Percentiles rank a stretch among this genome's conserved stretches.
Conservation (phyloP, 2,329 filamentous ascomycete species). For the Ceratocystis eucalypticola region DNA sequence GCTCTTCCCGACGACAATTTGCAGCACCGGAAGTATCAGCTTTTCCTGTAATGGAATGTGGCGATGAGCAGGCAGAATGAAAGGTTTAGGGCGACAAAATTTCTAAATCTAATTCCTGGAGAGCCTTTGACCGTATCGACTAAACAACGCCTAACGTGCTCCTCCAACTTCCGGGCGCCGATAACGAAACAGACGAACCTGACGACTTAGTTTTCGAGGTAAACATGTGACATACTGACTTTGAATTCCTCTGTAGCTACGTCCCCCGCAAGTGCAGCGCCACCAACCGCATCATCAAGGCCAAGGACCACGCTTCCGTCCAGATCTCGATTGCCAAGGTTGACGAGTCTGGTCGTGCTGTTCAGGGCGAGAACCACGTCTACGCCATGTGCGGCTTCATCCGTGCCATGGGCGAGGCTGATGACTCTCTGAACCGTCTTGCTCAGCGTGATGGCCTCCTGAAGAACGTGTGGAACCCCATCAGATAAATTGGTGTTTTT, state of each 20-base stretch:
- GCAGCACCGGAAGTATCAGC: background rate
- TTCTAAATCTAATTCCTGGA: background rate
- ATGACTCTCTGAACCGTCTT: conserved; percentile 91
- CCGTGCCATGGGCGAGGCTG: conserved; percentile 92
- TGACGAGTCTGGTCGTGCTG: conserved; percentile 91
- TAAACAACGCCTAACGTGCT: background rate
- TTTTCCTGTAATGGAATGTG: background rate
- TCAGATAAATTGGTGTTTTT: conserved; percentile 37
- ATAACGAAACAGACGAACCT: background rate
- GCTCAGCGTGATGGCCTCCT: conserved; percentile 91
- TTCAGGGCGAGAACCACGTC: conserved; percentile 90
- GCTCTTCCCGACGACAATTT: background rate
- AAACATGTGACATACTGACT: conserved; percentile 7
- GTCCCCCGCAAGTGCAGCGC: conserved; percentile 98
- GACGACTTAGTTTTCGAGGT: background rate
- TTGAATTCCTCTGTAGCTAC: conserved; percentile 47
- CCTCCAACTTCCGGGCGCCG: background rate
- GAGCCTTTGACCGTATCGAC: background rate
- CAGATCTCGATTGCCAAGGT: conserved; percentile 97
- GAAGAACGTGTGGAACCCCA: conserved; percentile 89
- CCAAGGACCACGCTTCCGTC: conserved; percentile 98
- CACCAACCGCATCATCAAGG: conserved; percentile 99
- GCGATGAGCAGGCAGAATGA: background rate
- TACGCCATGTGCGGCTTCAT: conserved; percentile 98
- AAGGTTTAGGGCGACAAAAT: background rate